Conservation (phyloP, 108 stramenopile genomes). For the Skeletonema marinoi region DNA sequence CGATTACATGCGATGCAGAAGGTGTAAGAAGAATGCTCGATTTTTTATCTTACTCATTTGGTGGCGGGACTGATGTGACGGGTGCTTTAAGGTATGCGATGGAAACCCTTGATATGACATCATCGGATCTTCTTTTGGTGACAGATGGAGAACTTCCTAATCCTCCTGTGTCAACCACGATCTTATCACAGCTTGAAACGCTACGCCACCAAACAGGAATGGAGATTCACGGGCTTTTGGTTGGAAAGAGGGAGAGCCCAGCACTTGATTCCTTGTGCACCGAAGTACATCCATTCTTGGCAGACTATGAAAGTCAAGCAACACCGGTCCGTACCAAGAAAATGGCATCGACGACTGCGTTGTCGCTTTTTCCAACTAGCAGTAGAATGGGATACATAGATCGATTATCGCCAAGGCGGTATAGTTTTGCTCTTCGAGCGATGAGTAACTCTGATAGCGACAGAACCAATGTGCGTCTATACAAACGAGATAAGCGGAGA, state of each 20-base stretch:
- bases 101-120: constrained; percentile 44
- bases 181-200: constrained; percentile 56
- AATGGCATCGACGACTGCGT: constrained; percentile 4
- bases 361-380: constrained; percentile 1
- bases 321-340: neutral
- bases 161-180: constrained; percentile 61
- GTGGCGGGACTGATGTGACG: constrained; percentile 82
- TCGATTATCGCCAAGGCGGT: neutral
- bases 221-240: constrained; percentile 68
- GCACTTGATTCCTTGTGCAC: constrained; percentile 64
- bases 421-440: neutral
- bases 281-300: constrained; percentile 64
- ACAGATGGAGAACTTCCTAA: constrained; percentile 84
- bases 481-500: constrained; percentile 20
- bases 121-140: constrained; percentile 74
- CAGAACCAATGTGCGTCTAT: neutral
- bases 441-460: constrained; percentile 11
- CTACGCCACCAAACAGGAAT: constrained; percentile 56
- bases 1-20: constrained; percentile 47
- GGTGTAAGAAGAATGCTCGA: constrained; percentile 60
- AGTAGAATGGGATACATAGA: neutral
- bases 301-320: constrained; percentile 46
- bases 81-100: constrained; percentile 67
- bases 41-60: constrained; percentile 71
- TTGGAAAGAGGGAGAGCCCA: constrained; percentile 68